Evolutionary conservation across 2,329 filamentous ascomycete species (phyloP).

Genomic region (Penicillium griseofulvum): DNA sequence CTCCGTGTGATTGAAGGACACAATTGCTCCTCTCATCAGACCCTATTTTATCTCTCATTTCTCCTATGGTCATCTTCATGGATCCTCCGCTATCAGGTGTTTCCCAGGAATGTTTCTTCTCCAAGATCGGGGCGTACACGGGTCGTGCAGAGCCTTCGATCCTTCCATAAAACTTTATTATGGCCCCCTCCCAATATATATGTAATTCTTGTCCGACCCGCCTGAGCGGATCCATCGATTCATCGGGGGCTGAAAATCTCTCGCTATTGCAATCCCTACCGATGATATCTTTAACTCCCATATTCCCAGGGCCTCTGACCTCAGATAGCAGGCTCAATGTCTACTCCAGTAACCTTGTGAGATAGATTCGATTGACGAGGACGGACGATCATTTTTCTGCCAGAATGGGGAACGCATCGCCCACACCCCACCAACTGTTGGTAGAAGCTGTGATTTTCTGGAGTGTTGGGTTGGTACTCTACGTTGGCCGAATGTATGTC

Average conservation of each 20-base stretch:
- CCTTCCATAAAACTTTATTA: background rate
- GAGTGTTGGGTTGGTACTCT: conserved; percentile 30
- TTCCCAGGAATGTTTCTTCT: background rate
- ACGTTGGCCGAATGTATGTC: conserved; percentile 30
- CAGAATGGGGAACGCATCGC: conserved; percentile 31
- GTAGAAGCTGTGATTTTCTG: conserved; percentile 31
- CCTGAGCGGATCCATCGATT: background rate
- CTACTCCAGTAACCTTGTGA: background rate
- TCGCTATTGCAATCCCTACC: background rate
- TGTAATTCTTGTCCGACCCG: too few relatives aligned
- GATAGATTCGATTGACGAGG: background rate
- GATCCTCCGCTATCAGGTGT: background rate
- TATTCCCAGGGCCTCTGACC: background rate
- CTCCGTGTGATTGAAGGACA: background rate
- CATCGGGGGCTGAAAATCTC: background rate
- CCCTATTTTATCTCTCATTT: background rate
- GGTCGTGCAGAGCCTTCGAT: background rate
- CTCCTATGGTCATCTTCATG: too few relatives aligned
- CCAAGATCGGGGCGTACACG: background rate
- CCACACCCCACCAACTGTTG: conserved; percentile 29
- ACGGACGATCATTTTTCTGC: background rate
- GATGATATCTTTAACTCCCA: background rate
- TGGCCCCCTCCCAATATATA: background rate
- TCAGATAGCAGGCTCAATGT: background rate
- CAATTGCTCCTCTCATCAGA: background rate